Percentiles rank a stretch among this genome's conserved stretches.
Evolutionary conservation across 2,329 filamentous ascomycete species (phyloP).

Genomic region (Diaporthe sp.): DNA sequence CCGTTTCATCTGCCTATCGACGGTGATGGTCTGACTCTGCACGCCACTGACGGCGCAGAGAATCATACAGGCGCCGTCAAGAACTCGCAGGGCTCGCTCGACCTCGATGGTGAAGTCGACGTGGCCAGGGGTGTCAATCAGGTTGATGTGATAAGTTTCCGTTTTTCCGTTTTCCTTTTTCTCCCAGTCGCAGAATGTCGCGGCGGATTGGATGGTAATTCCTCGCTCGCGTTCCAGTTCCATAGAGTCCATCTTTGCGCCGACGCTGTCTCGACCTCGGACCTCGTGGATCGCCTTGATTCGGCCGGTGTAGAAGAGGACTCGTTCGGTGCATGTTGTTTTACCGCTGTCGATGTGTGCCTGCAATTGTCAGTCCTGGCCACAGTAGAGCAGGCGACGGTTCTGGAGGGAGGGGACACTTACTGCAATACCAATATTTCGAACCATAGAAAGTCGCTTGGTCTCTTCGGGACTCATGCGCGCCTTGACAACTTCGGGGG

Average conservation of each 20-base stretch:
- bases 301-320: conserved; percentile 97
- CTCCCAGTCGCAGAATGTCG: conserved; percentile 97
- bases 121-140: conserved; percentile 98
- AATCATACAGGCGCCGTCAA: conserved; percentile 98
- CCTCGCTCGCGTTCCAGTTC: conserved; percentile 98
- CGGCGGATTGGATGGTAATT: conserved; percentile 98
- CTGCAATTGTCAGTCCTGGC: conserved; percentile 56
- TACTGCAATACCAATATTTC: conserved; percentile 98
- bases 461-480: conserved; percentile 87
- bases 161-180: conserved; percentile 88
- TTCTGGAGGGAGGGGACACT: conserved; percentile 43
- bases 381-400: background rate
- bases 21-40: conserved; percentile 97
- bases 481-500: conserved; percentile 75
- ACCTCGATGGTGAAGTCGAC: conserved; percentile 99
- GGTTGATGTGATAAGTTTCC: conserved; percentile 95
- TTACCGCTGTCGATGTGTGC: conserved; percentile 99
- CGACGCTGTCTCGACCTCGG: conserved; percentile 91
- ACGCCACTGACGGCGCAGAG: conserved; percentile 97
- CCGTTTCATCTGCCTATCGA: conserved; percentile 97
- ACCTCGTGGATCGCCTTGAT: conserved; percentile 99
- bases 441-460: conserved; percentile 82
- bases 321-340: conserved; percentile 95
- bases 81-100: conserved; percentile 91
- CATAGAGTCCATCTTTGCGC: conserved; percentile 99